phyloP scores from a whole-genome alignment of 2,329 filamentous ascomycete species.

The Fusarium continuum region DNA sequence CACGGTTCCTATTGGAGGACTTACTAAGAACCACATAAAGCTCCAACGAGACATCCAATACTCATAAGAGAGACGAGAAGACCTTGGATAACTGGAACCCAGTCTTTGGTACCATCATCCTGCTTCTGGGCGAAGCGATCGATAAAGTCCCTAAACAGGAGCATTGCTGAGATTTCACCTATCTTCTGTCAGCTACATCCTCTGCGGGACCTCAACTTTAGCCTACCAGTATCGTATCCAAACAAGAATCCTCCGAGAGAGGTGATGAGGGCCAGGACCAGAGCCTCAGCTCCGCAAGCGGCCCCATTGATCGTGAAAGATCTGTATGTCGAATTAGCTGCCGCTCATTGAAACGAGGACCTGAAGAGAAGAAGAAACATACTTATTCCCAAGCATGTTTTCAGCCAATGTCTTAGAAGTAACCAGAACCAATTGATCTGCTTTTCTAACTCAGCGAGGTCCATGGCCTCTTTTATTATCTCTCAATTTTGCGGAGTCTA shows the following conservation, averaged over 20 bases:
- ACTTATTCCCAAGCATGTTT: conserved; percentile 23
- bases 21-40: conserved; percentile 58
- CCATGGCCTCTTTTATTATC: conserved; percentile 1
- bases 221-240: conserved; percentile 63
- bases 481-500: not conserved
- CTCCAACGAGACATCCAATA: conserved; percentile 64
- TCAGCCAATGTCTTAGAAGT: not conserved
- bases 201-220: not conserved
- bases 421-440: not conserved
- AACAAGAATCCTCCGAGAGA: conserved; percentile 69
- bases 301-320: conserved; percentile 52
- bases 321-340: conserved; percentile 26
- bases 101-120: conserved; percentile 52
- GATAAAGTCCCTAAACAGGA: conserved; percentile 61
- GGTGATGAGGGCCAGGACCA: conserved; percentile 59
- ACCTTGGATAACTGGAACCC: conserved; percentile 54
- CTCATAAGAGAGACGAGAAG: conserved; percentile 64
- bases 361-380: not conserved
- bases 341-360: not conserved
- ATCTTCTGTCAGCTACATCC: not conserved
- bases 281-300: conserved; percentile 51
- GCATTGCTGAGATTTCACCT: conserved; percentile 63
- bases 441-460: not conserved
- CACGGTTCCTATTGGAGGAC: no score
- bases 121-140: conserved; percentile 58